Base-by-base conservation (phyloP, 768 basidiomycete genomes). In the Termitomyces heimii region DNA sequence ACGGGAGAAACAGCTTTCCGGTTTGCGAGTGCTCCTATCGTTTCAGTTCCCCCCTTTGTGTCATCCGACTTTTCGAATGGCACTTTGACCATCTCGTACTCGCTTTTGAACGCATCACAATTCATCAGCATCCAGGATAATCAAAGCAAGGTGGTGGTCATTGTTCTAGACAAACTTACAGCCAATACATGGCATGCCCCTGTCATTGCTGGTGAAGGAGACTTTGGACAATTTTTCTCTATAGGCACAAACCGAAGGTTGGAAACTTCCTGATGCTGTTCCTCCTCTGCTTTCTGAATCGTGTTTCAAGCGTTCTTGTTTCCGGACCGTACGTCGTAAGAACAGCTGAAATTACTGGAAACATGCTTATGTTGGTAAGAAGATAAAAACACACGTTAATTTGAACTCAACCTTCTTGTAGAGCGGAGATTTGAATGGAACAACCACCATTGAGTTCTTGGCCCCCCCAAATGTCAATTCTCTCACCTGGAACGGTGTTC, bases 281-380 rank as follows among this genome's bases (percentile, higher is more conserved):
- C 29, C 37, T 39, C 18, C 7, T 29, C 18, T 20, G 18, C 16
- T 35, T 20, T 14, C 39, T 52, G 24, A 40, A 29, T 2, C n/a
- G 34, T 7, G 1, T 18, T 44, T 31, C 49, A 47, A 77, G 77
- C 16, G 70, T 78, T 31, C 70, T 80, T 42, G 73, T 84, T 48
- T 72, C 75, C 34, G 83, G 83, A 0, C 82, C 83, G 1, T 82
- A 83, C 57, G 65, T 84, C 22, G 72, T 84, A 5, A 76, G 82
- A 22, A 78, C 73, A 12, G 83, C 82, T 9, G 63, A 68, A 3
- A 73, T 84, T 43, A 57, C 56, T 2, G 70, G 69, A 16, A 66
- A 73, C 35, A 76, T 70, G 1, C 60, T 79, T 7, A 56, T 61
- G 32, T 54, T 78, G 69, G 75, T 73, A 49, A 50, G 67, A 49